phyloP scores from a whole-genome alignment of 2,329 filamentous ascomycete genomes.

The Colletotrichum echinochloae region DNA sequence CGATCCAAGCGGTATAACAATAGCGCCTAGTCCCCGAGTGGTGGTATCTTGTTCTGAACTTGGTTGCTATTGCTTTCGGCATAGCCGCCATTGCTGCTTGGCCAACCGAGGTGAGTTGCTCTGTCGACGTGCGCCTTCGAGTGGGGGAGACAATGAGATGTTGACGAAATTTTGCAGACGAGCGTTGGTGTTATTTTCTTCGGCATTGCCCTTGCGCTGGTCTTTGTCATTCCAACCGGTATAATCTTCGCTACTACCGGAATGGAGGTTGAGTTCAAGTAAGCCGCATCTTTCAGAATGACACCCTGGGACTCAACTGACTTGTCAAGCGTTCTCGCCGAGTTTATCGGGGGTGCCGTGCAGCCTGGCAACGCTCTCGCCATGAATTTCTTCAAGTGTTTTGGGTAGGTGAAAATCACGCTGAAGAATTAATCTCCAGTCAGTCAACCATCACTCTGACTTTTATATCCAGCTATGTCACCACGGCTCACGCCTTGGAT shows the following conservation, averaged over 20 bases:
- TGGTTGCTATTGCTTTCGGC: conserved; percentile 50
- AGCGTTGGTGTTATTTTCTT: conserved; percentile 57
- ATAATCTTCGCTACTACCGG: conserved; percentile 59
- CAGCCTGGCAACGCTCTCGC: conserved; percentile 30
- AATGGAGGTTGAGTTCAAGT: conserved; percentile 47
- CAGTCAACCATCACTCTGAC: conserved; percentile 11
- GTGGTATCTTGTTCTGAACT: conserved; percentile 56
- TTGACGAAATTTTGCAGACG: conserved; percentile 47
- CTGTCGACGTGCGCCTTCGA: no score
- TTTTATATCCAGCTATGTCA: conserved; percentile 44
- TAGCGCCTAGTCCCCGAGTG: conserved; percentile 54
- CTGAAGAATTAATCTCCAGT: no score
- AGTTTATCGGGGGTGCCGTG: conserved; percentile 37
- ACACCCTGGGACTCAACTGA: not conserved
- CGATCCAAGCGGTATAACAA: not conserved
- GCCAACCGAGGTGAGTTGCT: conserved; percentile 48
- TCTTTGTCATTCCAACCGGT: conserved; percentile 59
- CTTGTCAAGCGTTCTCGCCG: conserved; percentile 42
- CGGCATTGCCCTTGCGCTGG: conserved; percentile 54
- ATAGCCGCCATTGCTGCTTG: conserved; percentile 52
- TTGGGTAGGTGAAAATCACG: conserved; percentile 42
- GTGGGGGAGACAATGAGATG: no score
- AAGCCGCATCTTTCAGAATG: not conserved
- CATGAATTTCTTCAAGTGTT: conserved; percentile 43
- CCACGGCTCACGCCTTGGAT: conserved; percentile 51